Evolutionary conservation across 768 basidiomycete species (phyloP), one percentile per base, ranked within the genome.

Genomic region (Boletus sp.): DNA sequence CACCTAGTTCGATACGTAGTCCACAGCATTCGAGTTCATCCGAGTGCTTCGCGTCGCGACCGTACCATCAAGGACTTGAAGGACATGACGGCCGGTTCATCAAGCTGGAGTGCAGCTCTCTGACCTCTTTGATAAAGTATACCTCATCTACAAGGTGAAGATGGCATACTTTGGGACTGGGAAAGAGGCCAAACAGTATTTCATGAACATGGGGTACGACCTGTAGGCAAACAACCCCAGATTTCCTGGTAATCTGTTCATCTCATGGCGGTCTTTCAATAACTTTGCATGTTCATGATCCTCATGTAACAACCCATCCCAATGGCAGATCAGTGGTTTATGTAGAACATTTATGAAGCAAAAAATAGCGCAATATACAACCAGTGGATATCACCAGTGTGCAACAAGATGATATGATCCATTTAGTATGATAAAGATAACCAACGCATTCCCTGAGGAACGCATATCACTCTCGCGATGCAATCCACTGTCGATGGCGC

Each of bases 101-200:
- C 92, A 94, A 71, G 92, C 89, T 8, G 86, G 86, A 50, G 89
- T 92, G 67, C 77, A 77, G 2, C 67, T 87, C 0, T 87, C 84
- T 56, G 56, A 80, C 20, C 75, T 79, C 42, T 94, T 89, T 63
- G 86, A 89, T 77, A 87, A 61, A 29, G 52, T 61, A 10, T 57
- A 54, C n/a, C 24, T 60, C 42, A 41, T 60, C 1, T 29, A 54
- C 15, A 51, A 60, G 1, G 58, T 51, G 20, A 60, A 32, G 32
- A 54, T 60, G 58, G 51, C 24, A 5, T 54, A 54, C 30, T 54
- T 54, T 52, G 59, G 58, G 7, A 37, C 47, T 14, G 42, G 42
- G 11, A 41, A 46, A 17, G 51, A 45, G 18, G 58, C 37, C 11
- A 56, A 47, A 29, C 32, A 15, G 7, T 47, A 56, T 35, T 56